Percentiles rank a stretch among this genome's conserved stretches.
Conservation (phyloP, 2,329 filamentous ascomycete genomes). For the Rhinocladiella mackenziei region DNA sequence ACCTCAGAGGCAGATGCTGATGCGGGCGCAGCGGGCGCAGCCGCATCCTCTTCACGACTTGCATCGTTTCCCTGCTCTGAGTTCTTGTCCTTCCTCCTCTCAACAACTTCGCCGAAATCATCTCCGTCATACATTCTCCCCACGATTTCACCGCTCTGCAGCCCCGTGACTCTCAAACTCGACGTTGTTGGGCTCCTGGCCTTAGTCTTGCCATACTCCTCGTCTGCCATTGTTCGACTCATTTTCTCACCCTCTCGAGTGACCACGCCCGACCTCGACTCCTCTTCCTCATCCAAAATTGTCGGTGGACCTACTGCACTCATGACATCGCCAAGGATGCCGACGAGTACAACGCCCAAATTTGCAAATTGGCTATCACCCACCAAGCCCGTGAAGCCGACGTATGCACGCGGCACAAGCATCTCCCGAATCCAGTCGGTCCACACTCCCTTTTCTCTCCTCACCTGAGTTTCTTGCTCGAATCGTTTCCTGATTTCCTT, state of each 20-base stretch:
- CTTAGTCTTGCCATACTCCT: too few relatives aligned
- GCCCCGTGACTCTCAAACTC: slow-evolving; percentile 14
- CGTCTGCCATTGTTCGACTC: slow-evolving; percentile 28
- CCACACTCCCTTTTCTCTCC: slow-evolving; percentile 33
- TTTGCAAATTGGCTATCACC: slow-evolving; percentile 70
- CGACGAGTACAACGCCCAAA: slow-evolving; percentile 66
- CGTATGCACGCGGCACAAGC: slow-evolving; percentile 42
- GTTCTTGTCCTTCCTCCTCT: slow-evolving; percentile 5
- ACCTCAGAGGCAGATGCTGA: not conserved
- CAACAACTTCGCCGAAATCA: slow-evolving; percentile 22
- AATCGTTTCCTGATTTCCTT: slow-evolving; percentile 39
- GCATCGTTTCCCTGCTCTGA: not conserved
- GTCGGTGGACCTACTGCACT: slow-evolving; percentile 39
- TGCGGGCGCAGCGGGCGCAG: not conserved
- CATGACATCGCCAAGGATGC: slow-evolving; percentile 58
- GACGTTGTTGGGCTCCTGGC: slow-evolving; percentile 9
- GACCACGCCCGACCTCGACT: not conserved
- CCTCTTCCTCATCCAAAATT: slow-evolving; percentile 14
- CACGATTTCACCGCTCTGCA: slow-evolving; percentile 20
- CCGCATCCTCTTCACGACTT: not conserved
- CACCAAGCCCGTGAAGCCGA: slow-evolving; percentile 62
- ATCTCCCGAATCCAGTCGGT: slow-evolving; percentile 40
- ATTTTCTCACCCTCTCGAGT: slow-evolving; percentile 1
- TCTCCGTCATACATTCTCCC: slow-evolving; percentile 23
- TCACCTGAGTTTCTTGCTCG: slow-evolving; percentile 38